These are phyloP conservation scores for Solidago caesia DNA, from an alignment of 129 eudicot genomes.

Conservation along the genomic window DNA sequence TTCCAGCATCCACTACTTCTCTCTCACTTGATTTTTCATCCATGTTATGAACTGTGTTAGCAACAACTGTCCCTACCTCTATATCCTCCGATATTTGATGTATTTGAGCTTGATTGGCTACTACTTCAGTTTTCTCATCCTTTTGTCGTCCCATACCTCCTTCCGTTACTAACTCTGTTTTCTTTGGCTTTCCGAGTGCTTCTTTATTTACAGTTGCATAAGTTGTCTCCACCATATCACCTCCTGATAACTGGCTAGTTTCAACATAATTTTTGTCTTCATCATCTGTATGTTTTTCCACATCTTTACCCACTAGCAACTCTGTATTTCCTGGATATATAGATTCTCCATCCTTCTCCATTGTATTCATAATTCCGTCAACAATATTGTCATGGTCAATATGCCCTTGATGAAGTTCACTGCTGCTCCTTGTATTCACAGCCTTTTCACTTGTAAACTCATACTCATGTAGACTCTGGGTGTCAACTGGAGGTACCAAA, in stretches of 20 bases:
- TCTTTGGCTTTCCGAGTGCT: background rate
- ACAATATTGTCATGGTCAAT: background rate
- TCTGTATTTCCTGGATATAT: background rate
- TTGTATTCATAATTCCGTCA: too few relatives aligned
- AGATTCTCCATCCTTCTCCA: slow-evolving; percentile 3
- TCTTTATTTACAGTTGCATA: background rate
- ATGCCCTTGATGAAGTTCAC: slow-evolving; percentile 31
- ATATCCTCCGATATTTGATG: slow-evolving; percentile 25
- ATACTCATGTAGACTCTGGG: slow-evolving; percentile 21
- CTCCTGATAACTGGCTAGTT: background rate
- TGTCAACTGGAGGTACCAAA: slow-evolving; percentile 34
- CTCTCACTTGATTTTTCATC: slow-evolving; percentile 11
- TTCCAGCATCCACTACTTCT: slow-evolving; percentile 11
- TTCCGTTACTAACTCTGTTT: background rate
- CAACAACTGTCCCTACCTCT: slow-evolving; percentile 52
- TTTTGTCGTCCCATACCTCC: slow-evolving; percentile 29
- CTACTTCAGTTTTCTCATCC: slow-evolving; percentile 26
- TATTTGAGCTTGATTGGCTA: slow-evolving; percentile 29
- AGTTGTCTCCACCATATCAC: background rate
- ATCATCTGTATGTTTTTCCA: background rate
- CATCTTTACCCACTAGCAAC: slow-evolving; percentile 3
- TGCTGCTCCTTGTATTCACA: slow-evolving; percentile 13
- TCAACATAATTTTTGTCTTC: background rate
- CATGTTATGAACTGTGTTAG: slow-evolving; percentile 20
- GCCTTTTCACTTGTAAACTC: slow-evolving; percentile 21